These are phyloP conservation scores for Ligustrum vulgare DNA, from an alignment of 257 asterid species.

Conservation along the genomic window DNA sequence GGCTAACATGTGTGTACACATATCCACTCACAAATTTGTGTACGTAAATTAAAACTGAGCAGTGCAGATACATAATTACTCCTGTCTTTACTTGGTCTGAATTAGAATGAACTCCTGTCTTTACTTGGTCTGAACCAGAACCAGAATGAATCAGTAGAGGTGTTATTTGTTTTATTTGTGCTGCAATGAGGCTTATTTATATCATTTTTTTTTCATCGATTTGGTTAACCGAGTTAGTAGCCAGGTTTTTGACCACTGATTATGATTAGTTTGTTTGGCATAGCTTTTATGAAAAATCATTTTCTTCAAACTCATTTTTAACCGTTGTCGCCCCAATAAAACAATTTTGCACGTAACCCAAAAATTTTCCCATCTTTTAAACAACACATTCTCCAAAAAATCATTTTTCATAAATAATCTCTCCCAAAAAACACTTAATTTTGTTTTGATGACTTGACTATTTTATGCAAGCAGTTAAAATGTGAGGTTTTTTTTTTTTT, in stretches of 20 bases:
- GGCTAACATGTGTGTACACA: not conserved
- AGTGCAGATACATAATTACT: not conserved
- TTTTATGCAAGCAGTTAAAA: not conserved
- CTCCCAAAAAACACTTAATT: not conserved
- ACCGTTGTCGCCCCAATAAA: not conserved
- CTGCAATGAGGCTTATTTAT: conserved; percentile 1
- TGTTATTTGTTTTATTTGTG: conserved; percentile 12
- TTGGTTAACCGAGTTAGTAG: conserved; percentile 14
- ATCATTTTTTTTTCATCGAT: conserved; percentile 10
- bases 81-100: too few relatives aligned
- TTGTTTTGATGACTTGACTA: conserved; percentile 19
- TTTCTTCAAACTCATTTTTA: conserved; percentile 6
- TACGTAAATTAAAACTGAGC: not conserved
- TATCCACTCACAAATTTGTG: not conserved
- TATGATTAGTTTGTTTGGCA: not conserved
- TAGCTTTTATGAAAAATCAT: too few relatives aligned
- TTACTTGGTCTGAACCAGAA: not conserved
- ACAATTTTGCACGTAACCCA: too few relatives aligned
- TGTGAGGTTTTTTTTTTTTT: not conserved
- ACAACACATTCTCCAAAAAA: too few relatives aligned
- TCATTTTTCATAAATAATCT: too few relatives aligned
- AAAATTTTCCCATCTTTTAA: too few relatives aligned
- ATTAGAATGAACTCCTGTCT: not conserved
- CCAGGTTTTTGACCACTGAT: not conserved
- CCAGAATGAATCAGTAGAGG: not conserved